These are phyloP conservation scores for Camellia sinensis DNA, from an alignment of 148 eudicot genomes.

Conservation along the genomic window DNA sequence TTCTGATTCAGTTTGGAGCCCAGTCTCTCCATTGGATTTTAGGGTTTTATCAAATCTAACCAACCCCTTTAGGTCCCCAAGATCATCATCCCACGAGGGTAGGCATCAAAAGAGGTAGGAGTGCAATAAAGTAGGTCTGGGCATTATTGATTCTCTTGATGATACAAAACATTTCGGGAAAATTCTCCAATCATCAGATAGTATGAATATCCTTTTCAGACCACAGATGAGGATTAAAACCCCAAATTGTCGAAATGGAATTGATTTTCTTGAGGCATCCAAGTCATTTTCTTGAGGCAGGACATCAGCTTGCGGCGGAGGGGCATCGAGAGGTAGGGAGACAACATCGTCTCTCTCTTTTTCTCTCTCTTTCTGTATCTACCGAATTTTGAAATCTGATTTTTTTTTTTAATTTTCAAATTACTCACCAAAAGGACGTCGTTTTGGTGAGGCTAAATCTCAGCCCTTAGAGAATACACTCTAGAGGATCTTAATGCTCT, in stretches of 20 bases:
- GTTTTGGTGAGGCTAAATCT: too few relatives aligned
- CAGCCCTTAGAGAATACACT: too few relatives aligned
- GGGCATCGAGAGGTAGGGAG: too few relatives aligned
- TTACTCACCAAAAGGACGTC: too few relatives aligned
- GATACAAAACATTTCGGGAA: slow-evolving; percentile 43
- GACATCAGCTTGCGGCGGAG: too few relatives aligned
- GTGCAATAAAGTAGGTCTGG: slow-evolving; percentile 69
- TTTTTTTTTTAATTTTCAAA: too few relatives aligned
- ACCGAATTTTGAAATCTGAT: too few relatives aligned
- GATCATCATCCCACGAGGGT: slow-evolving; percentile 39
- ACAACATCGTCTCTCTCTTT: too few relatives aligned
- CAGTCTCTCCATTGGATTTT: slow-evolving; percentile 91
- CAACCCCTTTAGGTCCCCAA: slow-evolving; percentile 56
- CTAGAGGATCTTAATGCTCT: too few relatives aligned
- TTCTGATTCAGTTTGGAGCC: slow-evolving; percentile 85
- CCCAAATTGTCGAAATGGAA: slow-evolving; percentile 27
- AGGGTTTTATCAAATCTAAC: slow-evolving; percentile 68
- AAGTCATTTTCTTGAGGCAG: too few relatives aligned
- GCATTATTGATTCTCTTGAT: slow-evolving; percentile 77
- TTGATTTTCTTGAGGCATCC: slow-evolving; percentile 47
- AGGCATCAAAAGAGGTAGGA: slow-evolving; percentile 65
- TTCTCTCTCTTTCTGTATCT: too few relatives aligned
- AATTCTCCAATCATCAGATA: slow-evolving; percentile 40
- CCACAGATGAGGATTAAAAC: slow-evolving; percentile 63
- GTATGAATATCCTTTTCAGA: slow-evolving; percentile 66